Evolutionary conservation across 2,329 filamentous ascomycete genomes (phyloP).

Genomic region (Cladophialophora exuberans): DNA sequence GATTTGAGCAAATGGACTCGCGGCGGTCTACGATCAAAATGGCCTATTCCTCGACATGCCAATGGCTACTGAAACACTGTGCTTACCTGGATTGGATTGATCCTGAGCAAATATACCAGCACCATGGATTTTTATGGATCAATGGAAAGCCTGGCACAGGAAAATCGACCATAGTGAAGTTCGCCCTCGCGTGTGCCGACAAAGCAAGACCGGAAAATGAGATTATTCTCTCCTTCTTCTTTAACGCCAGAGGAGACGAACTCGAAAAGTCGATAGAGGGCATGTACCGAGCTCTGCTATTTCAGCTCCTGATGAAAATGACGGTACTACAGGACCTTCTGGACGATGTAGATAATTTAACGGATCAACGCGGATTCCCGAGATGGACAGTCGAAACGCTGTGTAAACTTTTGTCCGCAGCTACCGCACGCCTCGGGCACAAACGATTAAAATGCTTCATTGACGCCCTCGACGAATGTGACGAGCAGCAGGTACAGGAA

Average conservation of each 20-base stretch:
- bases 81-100: constrained; percentile 47
- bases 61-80: constrained; percentile 45
- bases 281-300: constrained; percentile 56
- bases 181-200: constrained; percentile 32
- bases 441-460: constrained; percentile 42
- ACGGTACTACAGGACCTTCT: constrained; percentile 42
- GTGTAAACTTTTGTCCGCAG: constrained; percentile 35
- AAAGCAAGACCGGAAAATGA: constrained; percentile 24
- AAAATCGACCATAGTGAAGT: constrained; percentile 54
- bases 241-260: constrained; percentile 50
- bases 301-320: constrained; percentile 47
- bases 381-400: constrained; percentile 35
- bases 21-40: constrained; percentile 44
- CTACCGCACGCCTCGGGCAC: constrained; percentile 35
- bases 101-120: constrained; percentile 20
- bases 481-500: constrained; percentile 42
- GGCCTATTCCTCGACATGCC: constrained; percentile 45
- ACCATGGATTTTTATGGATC: constrained; percentile 42
- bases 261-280: constrained; percentile 53
- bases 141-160: constrained; percentile 48
- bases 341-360: background rate
- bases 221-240: constrained; percentile 51
- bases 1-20: constrained; percentile 47
- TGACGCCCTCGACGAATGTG: constrained; percentile 53
- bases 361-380: constrained; percentile 16